A percentile compares a stretch with the other conserved stretches of the same genome.
phyloP scores from a whole-genome alignment of 1,284 basidiomycete genomes.

The Leccinum insolens region DNA sequence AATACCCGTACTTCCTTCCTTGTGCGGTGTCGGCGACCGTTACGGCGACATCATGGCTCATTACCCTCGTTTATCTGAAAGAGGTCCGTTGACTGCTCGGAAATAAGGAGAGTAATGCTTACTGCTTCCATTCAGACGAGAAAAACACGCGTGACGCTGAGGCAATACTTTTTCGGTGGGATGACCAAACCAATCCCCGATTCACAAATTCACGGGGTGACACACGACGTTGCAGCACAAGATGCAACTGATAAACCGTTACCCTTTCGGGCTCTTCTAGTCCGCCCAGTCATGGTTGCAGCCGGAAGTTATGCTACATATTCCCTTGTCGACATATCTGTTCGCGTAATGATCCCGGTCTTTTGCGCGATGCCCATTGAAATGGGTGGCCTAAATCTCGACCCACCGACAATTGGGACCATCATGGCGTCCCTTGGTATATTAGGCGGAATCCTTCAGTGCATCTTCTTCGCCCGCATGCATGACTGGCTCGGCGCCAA shows the following conservation, averaged over 20 bases:
- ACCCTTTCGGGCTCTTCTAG: slow-evolving; percentile 39
- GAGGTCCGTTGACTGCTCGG: slow-evolving; percentile 49
- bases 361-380: slow-evolving; percentile 47
- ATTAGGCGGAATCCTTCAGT: slow-evolving; percentile 42
- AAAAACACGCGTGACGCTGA: slow-evolving; percentile 15
- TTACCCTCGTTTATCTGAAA: slow-evolving; percentile 52
- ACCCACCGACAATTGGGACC: slow-evolving; percentile 43
- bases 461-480: slow-evolving; percentile 41
- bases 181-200: not conserved
- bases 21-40: slow-evolving; percentile 56
- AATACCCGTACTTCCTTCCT: slow-evolving; percentile 71
- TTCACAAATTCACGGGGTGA: not conserved
- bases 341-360: slow-evolving; percentile 44
- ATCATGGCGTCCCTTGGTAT: slow-evolving; percentile 43
- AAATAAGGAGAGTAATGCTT: not conserved
- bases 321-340: slow-evolving; percentile 42
- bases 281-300: slow-evolving; percentile 42
- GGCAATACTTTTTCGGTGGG: slow-evolving; percentile 27
- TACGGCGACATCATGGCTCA: slow-evolving; percentile 47
- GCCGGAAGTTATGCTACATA: slow-evolving; percentile 45
- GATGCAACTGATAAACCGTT: slow-evolving; percentile 27
- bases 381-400: slow-evolving; percentile 45
- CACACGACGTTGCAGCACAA: slow-evolving; percentile 4
- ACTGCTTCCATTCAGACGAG: slow-evolving; percentile 20
- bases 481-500: slow-evolving; percentile 42